Evolutionary conservation across 495 filamentous ascomycete species (phyloP).

Genomic region (Bacidia rubella): DNA sequence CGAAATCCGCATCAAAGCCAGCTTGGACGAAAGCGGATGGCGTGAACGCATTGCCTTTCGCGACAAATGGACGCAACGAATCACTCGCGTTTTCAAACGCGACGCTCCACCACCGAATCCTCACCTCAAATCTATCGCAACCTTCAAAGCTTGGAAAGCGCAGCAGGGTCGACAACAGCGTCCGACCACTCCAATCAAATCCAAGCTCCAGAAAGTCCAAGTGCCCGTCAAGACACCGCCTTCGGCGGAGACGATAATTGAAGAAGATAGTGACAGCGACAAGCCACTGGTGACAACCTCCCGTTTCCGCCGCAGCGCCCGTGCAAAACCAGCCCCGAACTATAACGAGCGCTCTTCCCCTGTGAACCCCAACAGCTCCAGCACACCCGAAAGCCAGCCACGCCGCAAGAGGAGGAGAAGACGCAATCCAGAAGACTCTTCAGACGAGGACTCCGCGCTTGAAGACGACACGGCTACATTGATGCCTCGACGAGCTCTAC

Average conservation of each 20-base stretch:
- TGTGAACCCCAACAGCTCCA: neutral
- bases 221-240: neutral
- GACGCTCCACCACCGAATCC: conserved; percentile 37
- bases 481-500: neutral
- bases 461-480: conserved; percentile 14
- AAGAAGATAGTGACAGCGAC: conserved; percentile 9
- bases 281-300: neutral
- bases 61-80: conserved; percentile 51
- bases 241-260: neutral
- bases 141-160: conserved; percentile 24
- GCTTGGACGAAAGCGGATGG: conserved; percentile 51
- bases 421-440: conserved; percentile 9
- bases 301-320: conserved; percentile 9
- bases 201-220: neutral
- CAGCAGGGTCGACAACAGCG: neutral
- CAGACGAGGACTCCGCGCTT: conserved; percentile 17
- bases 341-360: conserved; percentile 2
- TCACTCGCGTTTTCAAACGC: conserved; percentile 53
- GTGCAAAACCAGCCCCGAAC: conserved; percentile 1
- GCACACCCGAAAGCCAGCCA: neutral
- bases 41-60: conserved; percentile 62
- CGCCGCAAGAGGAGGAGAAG: conserved; percentile 3
- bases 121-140: conserved; percentile 15
- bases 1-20: conserved; percentile 52
- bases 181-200: too few species aligned